A percentile compares a stretch with the other conserved stretches of the same genome.
Evolutionary conservation across 306 rosid species (phyloP).

Genomic region (Begonia loranthoides): DNA sequence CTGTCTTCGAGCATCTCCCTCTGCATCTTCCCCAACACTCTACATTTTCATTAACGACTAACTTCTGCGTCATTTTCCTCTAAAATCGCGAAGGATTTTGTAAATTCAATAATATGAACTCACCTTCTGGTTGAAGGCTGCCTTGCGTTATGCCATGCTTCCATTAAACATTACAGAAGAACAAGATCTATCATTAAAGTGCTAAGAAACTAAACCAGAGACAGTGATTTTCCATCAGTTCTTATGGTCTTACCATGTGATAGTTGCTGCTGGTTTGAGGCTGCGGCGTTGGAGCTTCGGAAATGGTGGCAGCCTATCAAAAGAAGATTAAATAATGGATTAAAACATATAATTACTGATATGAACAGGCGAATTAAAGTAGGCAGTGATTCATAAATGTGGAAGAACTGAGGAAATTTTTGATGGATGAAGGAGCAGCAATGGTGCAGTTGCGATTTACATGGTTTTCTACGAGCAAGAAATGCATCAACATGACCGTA

Average conservation of each 20-base stretch:
- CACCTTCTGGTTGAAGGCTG: slow-evolving; percentile 67
- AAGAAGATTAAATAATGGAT: background rate
- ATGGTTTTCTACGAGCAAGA: slow-evolving; percentile 18
- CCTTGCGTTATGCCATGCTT: slow-evolving; percentile 53
- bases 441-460: slow-evolving; percentile 20
- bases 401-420: background rate
- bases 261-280: slow-evolving; percentile 19
- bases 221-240: too few relatives aligned
- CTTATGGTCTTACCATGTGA: slow-evolving; percentile 19
- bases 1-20: slow-evolving; percentile 56
- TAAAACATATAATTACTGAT: background rate
- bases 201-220: slow-evolving; percentile 2
- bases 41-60: slow-evolving; percentile 12
- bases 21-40: slow-evolving; percentile 49
- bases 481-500: slow-evolving; percentile 12
- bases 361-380: slow-evolving; percentile 1
- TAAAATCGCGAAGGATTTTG: background rate
- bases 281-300: slow-evolving; percentile 44
- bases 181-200: slow-evolving; percentile 5
- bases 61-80: too few relatives aligned
- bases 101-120: background rate
- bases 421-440: background rate
- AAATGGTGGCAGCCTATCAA: background rate
- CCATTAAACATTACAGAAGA: background rate
- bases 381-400: slow-evolving; percentile 1